Conservation (phyloP, 345 rosid species). For the Eutrema japonicum region DNA sequence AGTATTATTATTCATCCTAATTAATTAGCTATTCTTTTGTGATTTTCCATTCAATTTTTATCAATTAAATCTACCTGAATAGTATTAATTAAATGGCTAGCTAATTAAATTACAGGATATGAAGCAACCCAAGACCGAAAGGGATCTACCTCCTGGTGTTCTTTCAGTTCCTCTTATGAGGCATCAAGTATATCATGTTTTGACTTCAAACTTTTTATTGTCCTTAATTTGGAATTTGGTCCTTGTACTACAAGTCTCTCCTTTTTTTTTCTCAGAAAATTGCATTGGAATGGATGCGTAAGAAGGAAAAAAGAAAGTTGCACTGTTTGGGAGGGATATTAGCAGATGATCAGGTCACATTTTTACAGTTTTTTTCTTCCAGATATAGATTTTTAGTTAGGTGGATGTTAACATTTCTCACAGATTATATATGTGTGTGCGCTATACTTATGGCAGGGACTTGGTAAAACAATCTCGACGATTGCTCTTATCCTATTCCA, state of each 20-base stretch:
- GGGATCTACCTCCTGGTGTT: slow-evolving; percentile 64
- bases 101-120: slow-evolving; percentile 59
- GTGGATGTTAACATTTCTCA: not conserved
- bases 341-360: slow-evolving; percentile 89
- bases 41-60: not conserved
- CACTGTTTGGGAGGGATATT: slow-evolving; percentile 85
- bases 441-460: slow-evolving; percentile 60
- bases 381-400: not conserved
- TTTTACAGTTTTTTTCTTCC: not conserved
- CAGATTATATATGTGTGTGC: slow-evolving; percentile 6
- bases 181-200: slow-evolving; percentile 66
- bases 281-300: slow-evolving; percentile 95
- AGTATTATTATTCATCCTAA: slow-evolving; percentile 47
- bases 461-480: slow-evolving; percentile 91
- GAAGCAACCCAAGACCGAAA: slow-evolving; percentile 77
- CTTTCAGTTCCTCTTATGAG: slow-evolving; percentile 77
- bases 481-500: slow-evolving; percentile 83
- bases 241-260: slow-evolving; percentile 20
- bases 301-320: slow-evolving; percentile 75
- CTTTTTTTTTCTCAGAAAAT: slow-evolving; percentile 57
- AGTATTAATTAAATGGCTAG: not conserved
- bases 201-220: slow-evolving; percentile 11
- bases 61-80: slow-evolving; percentile 3
- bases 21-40: not conserved
- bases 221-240: slow-evolving; percentile 16